These are phyloP conservation scores for Lupinus albus DNA, from an alignment of 306 rosid species.

Conservation along the genomic window DNA sequence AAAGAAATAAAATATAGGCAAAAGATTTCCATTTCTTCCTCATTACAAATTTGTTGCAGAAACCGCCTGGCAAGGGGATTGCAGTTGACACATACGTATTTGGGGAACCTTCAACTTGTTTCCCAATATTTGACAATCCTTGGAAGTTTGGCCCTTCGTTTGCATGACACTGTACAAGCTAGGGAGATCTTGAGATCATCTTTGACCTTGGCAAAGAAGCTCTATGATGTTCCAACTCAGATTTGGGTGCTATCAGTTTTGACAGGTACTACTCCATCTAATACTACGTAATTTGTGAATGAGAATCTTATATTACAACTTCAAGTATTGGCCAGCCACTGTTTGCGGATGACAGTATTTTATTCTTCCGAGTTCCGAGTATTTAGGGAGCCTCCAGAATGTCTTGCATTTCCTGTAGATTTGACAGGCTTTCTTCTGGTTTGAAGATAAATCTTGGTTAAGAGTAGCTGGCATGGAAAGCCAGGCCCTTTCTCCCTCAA, in stretches of 20 bases:
- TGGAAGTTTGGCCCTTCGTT: conserved; percentile 88
- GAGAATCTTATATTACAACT: conserved; percentile 24
- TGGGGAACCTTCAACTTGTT: conserved; percentile 97
- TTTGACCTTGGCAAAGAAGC: conserved; percentile 94
- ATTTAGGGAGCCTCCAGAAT: conserved; percentile 20
- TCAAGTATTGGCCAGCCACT: background rate
- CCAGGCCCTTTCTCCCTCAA: background rate
- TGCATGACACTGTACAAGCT: conserved; percentile 86
- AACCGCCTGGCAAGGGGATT: conserved; percentile 93
- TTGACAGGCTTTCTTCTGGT: background rate
- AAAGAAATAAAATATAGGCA: conserved; percentile 58
- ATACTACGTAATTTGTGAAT: conserved; percentile 16
- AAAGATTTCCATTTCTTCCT: conserved; percentile 35
- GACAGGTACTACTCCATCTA: conserved; percentile 60
- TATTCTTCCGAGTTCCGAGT: conserved; percentile 22
- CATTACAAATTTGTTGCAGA: conserved; percentile 55
- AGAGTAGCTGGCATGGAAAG: conserved; percentile 11
- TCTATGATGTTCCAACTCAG: conserved; percentile 91
- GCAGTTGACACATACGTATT: conserved; percentile 81
- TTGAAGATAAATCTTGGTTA: conserved; percentile 19
- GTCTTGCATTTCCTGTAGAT: conserved; percentile 10
- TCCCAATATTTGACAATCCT: conserved; percentile 92
- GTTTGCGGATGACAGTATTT: background rate
- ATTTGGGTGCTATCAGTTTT: conserved; percentile 92
- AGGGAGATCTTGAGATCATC: conserved; percentile 96